phyloP scores from a whole-genome alignment of 73 alveolate species.

The Blepharisma stoltei region DNA sequence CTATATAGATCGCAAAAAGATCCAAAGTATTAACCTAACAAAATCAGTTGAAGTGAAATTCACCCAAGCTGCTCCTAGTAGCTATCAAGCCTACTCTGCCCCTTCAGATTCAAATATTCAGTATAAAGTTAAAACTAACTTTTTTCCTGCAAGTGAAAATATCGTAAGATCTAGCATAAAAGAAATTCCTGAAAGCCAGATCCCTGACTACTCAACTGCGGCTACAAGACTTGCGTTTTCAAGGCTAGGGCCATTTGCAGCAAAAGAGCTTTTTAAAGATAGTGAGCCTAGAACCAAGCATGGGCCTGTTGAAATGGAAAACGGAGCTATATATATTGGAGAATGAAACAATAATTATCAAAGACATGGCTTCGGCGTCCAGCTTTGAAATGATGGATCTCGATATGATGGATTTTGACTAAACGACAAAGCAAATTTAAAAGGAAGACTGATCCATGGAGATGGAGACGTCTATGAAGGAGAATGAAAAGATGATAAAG shows the following conservation, averaged over 20 bases:
- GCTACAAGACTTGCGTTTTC: background rate
- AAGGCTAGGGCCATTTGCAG: background rate
- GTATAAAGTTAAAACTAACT: background rate
- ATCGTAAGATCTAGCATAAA: background rate
- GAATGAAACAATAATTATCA: conserved; percentile 37
- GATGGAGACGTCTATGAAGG: conserved; percentile 62
- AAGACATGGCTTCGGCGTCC: conserved; percentile 13
- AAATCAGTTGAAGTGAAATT: too few relatives aligned
- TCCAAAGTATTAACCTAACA: background rate
- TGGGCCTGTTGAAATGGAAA: conserved; percentile 46
- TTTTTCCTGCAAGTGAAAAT: background rate
- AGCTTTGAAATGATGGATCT: conserved; percentile 29
- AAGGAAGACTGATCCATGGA: conserved; percentile 46
- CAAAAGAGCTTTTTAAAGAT: background rate
- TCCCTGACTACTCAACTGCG: conserved; percentile 18
- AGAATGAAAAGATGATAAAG: conserved; percentile 49
- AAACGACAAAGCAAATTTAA: conserved; percentile 37
- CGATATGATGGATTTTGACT: conserved; percentile 44
- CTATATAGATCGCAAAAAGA: background rate
- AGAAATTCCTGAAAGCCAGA: background rate
- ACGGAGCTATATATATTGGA: conserved; percentile 52
- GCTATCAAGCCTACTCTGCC: background rate
- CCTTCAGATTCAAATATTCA: background rate
- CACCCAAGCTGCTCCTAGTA: too few relatives aligned
- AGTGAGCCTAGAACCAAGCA: background rate